Conservation (phyloP, 257 asterid genomes). For the Capsicum rhomboideum region DNA sequence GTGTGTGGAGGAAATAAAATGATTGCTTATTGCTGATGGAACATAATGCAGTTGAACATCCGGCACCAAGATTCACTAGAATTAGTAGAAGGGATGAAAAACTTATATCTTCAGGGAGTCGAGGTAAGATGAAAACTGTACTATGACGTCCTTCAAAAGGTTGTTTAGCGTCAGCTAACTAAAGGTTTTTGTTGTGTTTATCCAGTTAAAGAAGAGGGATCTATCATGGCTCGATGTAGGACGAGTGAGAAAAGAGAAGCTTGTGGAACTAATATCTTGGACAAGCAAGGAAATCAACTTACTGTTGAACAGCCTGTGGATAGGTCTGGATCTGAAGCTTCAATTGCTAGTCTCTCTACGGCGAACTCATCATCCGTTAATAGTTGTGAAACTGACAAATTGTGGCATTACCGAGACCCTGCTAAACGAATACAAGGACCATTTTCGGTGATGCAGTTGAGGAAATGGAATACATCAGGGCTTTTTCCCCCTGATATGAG, state of each 20-base stretch:
- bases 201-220: slow-evolving; percentile 55
- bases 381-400: slow-evolving; percentile 56
- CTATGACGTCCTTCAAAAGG: background rate
- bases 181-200: slow-evolving; percentile 8
- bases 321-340: slow-evolving; percentile 41
- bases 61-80: slow-evolving; percentile 3
- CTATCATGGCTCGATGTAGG: slow-evolving; percentile 17
- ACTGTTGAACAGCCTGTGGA: slow-evolving; percentile 25
- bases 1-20: background rate
- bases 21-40: background rate
- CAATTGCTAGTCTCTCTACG: slow-evolving; percentile 18
- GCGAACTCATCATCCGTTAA: slow-evolving; percentile 30
- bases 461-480: slow-evolving; percentile 79
- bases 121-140: background rate
- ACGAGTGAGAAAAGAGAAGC: slow-evolving; percentile 26
- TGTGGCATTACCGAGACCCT: slow-evolving; percentile 98
- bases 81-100: background rate
- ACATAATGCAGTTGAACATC: slow-evolving; percentile 4
- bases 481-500: slow-evolving; percentile 81
- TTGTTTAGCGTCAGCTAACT: slow-evolving; percentile 5
- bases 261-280: slow-evolving; percentile 24
- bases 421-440: slow-evolving; percentile 90
- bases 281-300: slow-evolving; percentile 25
- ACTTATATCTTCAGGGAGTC: background rate
- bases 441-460: slow-evolving; percentile 75